Evolutionary conservation across 2,329 filamentous ascomycete species (phyloP).

Genomic region (Venturia effusa): DNA sequence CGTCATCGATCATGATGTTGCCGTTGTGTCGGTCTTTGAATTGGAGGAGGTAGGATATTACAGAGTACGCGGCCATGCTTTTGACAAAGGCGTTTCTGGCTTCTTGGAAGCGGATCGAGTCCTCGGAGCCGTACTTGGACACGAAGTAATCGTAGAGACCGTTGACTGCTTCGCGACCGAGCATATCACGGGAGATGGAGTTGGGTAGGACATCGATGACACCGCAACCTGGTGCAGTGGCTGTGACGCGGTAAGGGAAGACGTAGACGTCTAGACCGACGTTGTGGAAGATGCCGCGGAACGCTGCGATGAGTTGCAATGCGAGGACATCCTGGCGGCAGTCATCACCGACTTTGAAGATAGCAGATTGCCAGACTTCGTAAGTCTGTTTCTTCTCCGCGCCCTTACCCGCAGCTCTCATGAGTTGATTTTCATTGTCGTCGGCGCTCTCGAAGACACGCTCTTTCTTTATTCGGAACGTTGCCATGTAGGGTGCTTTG

Average conservation of each 20-base stretch:
- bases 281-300: conserved; percentile 91
- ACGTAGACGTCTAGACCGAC: conserved; percentile 95
- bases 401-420: conserved; percentile 25
- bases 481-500: conserved; percentile 98
- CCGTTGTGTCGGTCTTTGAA: conserved; percentile 99
- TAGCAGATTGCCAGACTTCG: conserved; percentile 98
- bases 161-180: conserved; percentile 94
- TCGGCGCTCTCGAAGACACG: conserved; percentile 45
- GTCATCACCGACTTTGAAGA: conserved; percentile 99
- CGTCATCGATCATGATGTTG: conserved; percentile 99
- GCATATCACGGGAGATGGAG: conserved; percentile 96
- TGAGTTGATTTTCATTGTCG: conserved; percentile 26
- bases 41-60: conserved; percentile 92
- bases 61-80: conserved; percentile 95
- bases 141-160: conserved; percentile 98
- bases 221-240: conserved; percentile 91
- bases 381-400: conserved; percentile 25
- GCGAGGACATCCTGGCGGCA: conserved; percentile 95
- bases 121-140: conserved; percentile 92
- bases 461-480: conserved; percentile 88
- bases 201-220: conserved; percentile 97
- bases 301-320: conserved; percentile 94
- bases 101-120: conserved; percentile 88
- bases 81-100: conserved; percentile 97
- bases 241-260: conserved; percentile 93